A percentile compares a stretch with the other conserved stretches of the same genome.
Conservation (phyloP, 805 yeast genomes). For the Candida ortonii region DNA sequence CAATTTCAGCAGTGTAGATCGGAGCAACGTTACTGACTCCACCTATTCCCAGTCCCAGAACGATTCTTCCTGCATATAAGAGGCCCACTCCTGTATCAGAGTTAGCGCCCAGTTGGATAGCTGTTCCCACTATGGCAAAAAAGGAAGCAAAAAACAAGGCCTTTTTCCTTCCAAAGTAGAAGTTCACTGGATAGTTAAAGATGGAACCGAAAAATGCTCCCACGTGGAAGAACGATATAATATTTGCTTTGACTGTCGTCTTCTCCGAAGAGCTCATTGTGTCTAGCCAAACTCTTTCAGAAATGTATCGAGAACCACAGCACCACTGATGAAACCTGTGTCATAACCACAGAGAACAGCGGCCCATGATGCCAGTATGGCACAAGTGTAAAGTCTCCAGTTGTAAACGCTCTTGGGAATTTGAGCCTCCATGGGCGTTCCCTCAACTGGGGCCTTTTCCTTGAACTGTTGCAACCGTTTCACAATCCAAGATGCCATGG, state of each 20-base stretch:
- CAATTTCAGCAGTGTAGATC: conserved; percentile 62
- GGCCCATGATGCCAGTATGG: not conserved
- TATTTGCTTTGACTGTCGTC: not conserved
- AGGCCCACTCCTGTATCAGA: not conserved
- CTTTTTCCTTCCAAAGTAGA: not conserved
- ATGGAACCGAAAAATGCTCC: not conserved
- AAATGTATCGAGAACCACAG: not conserved
- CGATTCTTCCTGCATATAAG: conserved; percentile 47
- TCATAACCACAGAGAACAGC: not conserved
- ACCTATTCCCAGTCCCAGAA: conserved; percentile 69
- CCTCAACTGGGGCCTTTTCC: not conserved
- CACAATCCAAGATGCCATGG: too few relatives aligned
- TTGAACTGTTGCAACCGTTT: not conserved
- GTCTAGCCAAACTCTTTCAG: not conserved
- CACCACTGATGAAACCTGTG: not conserved
- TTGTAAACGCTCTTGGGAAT: not conserved
- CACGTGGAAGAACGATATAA: not conserved
- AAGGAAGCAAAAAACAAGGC: not conserved
- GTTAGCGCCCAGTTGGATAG: not conserved
- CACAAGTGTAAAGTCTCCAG: not conserved
- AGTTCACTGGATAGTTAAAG: not conserved
- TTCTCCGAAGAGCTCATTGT: not conserved
- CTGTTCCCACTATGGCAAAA: not conserved
- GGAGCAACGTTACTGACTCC: conserved; percentile 67
- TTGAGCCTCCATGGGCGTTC: not conserved